Base-by-base conservation (phyloP, 2,329 filamentous ascomycete species). In the Pyricularia pennisetigena region DNA sequence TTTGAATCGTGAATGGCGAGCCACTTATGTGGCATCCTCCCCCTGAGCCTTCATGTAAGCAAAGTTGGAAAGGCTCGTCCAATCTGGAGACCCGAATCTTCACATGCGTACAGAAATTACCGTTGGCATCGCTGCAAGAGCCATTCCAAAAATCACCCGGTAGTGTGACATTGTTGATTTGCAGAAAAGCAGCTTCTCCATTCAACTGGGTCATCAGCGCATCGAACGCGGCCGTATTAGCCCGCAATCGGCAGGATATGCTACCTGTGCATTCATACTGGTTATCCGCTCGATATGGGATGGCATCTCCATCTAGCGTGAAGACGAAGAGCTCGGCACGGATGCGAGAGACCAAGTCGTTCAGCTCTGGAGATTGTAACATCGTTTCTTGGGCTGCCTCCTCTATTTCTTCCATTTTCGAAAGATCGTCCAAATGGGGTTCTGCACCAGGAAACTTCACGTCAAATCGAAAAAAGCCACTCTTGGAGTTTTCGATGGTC, bases 81-180 rank as follows among this genome's bases (percentile, higher is more conserved):
- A 61, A 61, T 61, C 57, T 61, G 57, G 57, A 61, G 57, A 61
- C 57, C 57, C 57, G 57, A 26, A 61, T 61, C 57, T 61, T 61
- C 57, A 61, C 57, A 24, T 61, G 57, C 23, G 26, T 61, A 26
- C 57, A 14, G 24, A 61, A 61, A 23, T 61, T 23, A 23, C 57
- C 57, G 24, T 61, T 61, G 57, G 57, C 57, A 61, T 61, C 57
- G 57, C 57, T 61, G 57, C 57, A 61, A 61, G 23, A 61, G 57
- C 57, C 57, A 61, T 61, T 61, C 57, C 57, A 61, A 26, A 61
- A 14, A 61, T 26, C 26, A 24, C 57, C 57, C 24, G 57, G 57
- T 61, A 61, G 57, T 61, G 57, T 61, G 57, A 61, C 57, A 61
- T 61, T 61, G 57, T 61, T 61, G 57, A 61, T 61, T 61, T 26